A percentile compares a stretch with the other conserved stretches of the same genome.
These are phyloP conservation scores for Trichomonascaceae sp. DNA, from an alignment of 1,139 yeast genomes.

Conservation along the genomic window DNA sequence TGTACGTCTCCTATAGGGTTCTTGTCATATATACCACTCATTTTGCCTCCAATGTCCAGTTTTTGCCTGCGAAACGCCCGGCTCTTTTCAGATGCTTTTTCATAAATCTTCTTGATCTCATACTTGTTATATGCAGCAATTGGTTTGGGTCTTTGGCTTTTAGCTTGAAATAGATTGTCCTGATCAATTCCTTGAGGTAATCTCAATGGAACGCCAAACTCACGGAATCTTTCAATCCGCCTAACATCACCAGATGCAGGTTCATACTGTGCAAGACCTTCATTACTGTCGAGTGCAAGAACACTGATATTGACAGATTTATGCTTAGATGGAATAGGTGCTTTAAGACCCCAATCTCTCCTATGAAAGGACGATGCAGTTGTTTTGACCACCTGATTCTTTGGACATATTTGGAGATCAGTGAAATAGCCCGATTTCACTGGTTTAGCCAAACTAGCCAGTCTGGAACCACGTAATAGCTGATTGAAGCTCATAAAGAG, in stretches of 20 bases:
- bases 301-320: conserved; percentile 44
- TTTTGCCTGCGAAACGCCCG: neutral
- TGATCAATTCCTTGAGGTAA: conserved; percentile 15
- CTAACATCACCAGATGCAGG: conserved; percentile 43
- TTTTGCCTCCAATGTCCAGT: neutral
- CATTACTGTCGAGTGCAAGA: conserved; percentile 47
- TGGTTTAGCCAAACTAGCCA: conserved; percentile 5
- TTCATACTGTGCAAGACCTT: conserved; percentile 49
- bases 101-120: conserved; percentile 16
- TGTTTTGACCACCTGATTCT: conserved; percentile 54
- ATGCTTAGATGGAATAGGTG: conserved; percentile 47
- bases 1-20: conserved; percentile 1
- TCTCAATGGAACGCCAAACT: conserved; percentile 37
- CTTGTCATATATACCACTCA: neutral
- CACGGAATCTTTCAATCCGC: conserved; percentile 48
- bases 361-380: conserved; percentile 49
- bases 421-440: conserved; percentile 6
- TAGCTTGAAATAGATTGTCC: conserved; percentile 15
- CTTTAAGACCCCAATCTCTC: conserved; percentile 61
- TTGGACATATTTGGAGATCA: conserved; percentile 32
- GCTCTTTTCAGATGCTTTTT: conserved; percentile 13
- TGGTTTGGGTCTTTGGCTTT: conserved; percentile 16
- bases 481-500: conserved; percentile 7
- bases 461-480: conserved; percentile 6
- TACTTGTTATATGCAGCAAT: conserved; percentile 16